Conservation (phyloP, 352 stramenopile species). For the Pythium aphanidermatum region DNA sequence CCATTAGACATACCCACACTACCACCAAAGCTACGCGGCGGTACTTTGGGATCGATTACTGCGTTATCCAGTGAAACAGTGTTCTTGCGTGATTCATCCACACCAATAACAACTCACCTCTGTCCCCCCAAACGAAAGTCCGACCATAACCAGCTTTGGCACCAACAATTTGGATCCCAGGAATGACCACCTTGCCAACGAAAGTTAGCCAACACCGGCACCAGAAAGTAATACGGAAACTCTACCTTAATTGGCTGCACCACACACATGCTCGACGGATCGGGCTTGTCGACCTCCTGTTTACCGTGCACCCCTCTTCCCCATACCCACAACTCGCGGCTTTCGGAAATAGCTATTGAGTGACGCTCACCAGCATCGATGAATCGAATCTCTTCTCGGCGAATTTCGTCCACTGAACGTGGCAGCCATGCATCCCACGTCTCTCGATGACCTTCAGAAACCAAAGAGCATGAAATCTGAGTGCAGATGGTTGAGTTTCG, state of each 20-base stretch:
- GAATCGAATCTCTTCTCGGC: conserved; percentile 39
- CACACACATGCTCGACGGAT: conserved; percentile 43
- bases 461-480: background rate
- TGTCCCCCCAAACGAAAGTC: conserved; percentile 76
- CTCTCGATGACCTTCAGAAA: conserved; percentile 50
- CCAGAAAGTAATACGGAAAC: too few species aligned
- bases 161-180: conserved; percentile 45
- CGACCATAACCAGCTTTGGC: conserved; percentile 47
- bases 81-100: too few species aligned
- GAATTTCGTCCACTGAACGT: conserved; percentile 61
- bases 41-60: conserved; percentile 17
- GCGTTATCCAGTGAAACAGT: too few species aligned
- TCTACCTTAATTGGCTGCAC: conserved; percentile 51
- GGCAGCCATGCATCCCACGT: conserved; percentile 62
- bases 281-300: conserved; percentile 29
- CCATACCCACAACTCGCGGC: conserved; percentile 63
- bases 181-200: conserved; percentile 43
- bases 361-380: conserved; percentile 67
- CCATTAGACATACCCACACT: conserved; percentile 25
- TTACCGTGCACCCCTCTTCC: conserved; percentile 59
- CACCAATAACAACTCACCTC: too few species aligned
- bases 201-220: too few species aligned
- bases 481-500: background rate
- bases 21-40: conserved; percentile 33
- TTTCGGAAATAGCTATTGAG: conserved; percentile 63